Percentiles rank a stretch among this genome's conserved stretches.
Conservation (phyloP, 73 alveolate genomes). For the Tetrahymena elliotti region DNA sequence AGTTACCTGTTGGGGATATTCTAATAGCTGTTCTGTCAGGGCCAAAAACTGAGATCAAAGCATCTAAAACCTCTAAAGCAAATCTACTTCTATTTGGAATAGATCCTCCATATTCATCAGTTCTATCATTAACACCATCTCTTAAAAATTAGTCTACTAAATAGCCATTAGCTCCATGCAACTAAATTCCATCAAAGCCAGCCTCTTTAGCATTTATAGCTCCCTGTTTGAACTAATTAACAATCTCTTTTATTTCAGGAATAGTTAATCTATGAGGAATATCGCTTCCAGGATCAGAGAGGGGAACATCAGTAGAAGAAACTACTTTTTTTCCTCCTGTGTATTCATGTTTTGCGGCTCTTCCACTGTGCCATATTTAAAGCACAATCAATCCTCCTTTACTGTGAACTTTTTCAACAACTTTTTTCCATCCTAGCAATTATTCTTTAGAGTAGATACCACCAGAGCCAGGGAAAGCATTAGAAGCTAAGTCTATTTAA, state of each 20-base stretch:
- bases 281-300: neutral
- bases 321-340: neutral
- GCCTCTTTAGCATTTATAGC: conserved; percentile 73
- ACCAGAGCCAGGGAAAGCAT: conserved; percentile 48
- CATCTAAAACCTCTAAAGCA: conserved; percentile 57
- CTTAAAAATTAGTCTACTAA: conserved; percentile 62
- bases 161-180: conserved; percentile 72
- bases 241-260: conserved; percentile 52
- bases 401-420: neutral
- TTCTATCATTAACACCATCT: conserved; percentile 57
- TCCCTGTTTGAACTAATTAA: conserved; percentile 52
- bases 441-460: conserved; percentile 21
- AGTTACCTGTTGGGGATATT: conserved; percentile 44
- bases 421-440: neutral
- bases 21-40: conserved; percentile 47
- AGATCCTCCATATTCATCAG: conserved; percentile 84
- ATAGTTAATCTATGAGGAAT: conserved; percentile 22
- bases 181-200: conserved; percentile 86
- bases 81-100: conserved; percentile 68
- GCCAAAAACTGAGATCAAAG: conserved; percentile 40
- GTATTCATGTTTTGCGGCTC: conserved; percentile 4
- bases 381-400: conserved; percentile 8
- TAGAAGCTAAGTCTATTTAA: neutral
- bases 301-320: conserved; percentile 6
- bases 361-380: conserved; percentile 19